Percentiles rank a stretch among this genome's conserved stretches.
Evolutionary conservation across 2,329 filamentous ascomycete genomes (phyloP).

Genomic region (Myotisia sp.): DNA sequence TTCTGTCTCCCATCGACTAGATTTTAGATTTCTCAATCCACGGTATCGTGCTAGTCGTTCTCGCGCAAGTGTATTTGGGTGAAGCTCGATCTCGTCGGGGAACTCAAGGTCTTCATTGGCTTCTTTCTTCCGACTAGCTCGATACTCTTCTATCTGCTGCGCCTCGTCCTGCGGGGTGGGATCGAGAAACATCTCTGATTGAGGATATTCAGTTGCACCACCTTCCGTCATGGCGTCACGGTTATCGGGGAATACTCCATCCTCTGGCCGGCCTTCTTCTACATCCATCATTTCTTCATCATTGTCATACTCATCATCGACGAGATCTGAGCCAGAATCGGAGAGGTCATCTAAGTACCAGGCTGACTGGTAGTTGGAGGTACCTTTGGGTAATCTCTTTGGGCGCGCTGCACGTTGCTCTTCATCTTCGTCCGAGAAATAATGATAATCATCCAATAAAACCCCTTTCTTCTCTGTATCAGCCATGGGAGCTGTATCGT

Average conservation of each 20-base stretch:
- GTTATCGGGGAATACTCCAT: constrained; percentile 52
- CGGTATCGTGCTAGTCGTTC: constrained; percentile 78
- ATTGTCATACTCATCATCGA: constrained; percentile 54
- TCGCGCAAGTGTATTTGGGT: constrained; percentile 69
- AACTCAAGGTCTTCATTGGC: constrained; percentile 87
- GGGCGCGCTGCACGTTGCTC: constrained; percentile 44
- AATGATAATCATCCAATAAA: constrained; percentile 89
- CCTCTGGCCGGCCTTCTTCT: constrained; percentile 54
- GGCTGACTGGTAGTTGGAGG: constrained; percentile 82
- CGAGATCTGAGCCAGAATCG: constrained; percentile 72
- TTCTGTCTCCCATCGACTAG: constrained; percentile 74
- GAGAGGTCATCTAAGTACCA: constrained; percentile 81
- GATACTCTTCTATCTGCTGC: constrained; percentile 66
- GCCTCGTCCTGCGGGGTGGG: constrained; percentile 69
- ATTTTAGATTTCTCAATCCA: constrained; percentile 79
- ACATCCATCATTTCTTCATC: constrained; percentile 38
- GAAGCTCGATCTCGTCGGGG: constrained; percentile 90
- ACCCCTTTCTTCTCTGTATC: constrained; percentile 63
- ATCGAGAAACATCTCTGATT: constrained; percentile 83
- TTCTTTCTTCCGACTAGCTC: constrained; percentile 62
- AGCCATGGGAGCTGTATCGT: constrained; percentile 41
- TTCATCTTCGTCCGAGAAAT: constrained; percentile 89
- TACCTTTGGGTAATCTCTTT: constrained; percentile 73
- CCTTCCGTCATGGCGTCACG: constrained; percentile 54
- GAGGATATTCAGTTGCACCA: constrained; percentile 75